Evolutionary conservation across 1,139 yeast species (phyloP), one percentile per base, ranked within the genome.

Genomic region (Blastobotrys serpentis): DNA sequence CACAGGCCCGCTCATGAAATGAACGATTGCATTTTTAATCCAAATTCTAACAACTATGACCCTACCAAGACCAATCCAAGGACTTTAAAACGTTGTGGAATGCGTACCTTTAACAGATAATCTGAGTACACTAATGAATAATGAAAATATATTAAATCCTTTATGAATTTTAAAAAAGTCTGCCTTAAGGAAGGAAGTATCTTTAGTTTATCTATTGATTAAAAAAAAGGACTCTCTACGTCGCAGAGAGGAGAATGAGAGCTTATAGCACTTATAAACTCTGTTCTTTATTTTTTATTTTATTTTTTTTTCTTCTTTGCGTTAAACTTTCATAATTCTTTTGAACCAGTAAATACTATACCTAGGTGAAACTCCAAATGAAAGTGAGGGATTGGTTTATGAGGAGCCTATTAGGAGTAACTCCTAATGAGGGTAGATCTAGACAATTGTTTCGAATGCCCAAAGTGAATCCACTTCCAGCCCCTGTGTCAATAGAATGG

Each of bases 381-480:
- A 36, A 19, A 19, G 40, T 36, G 8, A 6, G 16, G 3, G 25
- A 36, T 19, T 36, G 40, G 40, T 19, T 36, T 17, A n/a, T 36
- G 13, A 36, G 19, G 25, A 19, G 40, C 19, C 13, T 19, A 19
- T 19, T 36, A 36, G 40, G 40, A 6, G 25, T 19, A 6, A 17
- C 19, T 7, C 19, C 22, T 7, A 11, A 36, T 18, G 40, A 14
- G 4, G 32, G 32, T 10, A 29, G 32, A 11, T 11, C 32, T 29
- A 29, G 40, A 11, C 40, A 19, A 7, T 19, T 36, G n/a, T 36
- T 19, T 10, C 40, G 25, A 6, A 17, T 14, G 40, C 19, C 56
- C 21, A 45, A 47, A 38, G 60, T 56, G 32, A 56, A 60, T 40
- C 64, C 64, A 2, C 42, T 60, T 43, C 64, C 64, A 1, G 56